Base-by-base conservation (phyloP, 2,329 filamentous ascomycete species). In the Xylaria sp. region DNA sequence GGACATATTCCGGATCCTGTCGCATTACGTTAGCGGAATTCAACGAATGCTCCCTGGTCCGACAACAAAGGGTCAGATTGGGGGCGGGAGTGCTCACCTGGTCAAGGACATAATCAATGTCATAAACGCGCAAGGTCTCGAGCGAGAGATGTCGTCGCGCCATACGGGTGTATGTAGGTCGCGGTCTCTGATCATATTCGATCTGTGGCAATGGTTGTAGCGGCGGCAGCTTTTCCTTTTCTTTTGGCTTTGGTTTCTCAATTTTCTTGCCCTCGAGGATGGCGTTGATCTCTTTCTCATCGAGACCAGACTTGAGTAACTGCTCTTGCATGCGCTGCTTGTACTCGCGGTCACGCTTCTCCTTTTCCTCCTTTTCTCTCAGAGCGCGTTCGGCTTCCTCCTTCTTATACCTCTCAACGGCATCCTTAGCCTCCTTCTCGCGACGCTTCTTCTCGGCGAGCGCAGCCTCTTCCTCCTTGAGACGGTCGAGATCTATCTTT, bases 1-100 rank as follows among this genome's bases (percentile, higher is more conserved):
- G 80, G 64, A 94, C 83, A 74, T 89, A 94, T 56, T 91, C 89
- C 20, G 88, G 86, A 75, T 94, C 90, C 84, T 89, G 72, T 55
- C 8, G 31, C 18, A 41, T 39, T 31, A 39, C 2, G 31, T 68
- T 62, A 68, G 65, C 43, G 5, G 3, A 2, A 7, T 5, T 41
- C 33, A 36, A 36, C 33, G 31, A 33, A 49, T 43, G 10, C 20
- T 46, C 25, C 3, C 51, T 31, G 36, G 20, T 28, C 31, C 4
- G 31, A 6, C 28, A 10, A 67, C 18, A 9, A 39, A 48, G 12
- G 51, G 31, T 15, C 25, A 18, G 13, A 33, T 54, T 1, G 25
- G 28, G 28, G 12, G 28, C 12, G 9, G 9, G 28, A 31, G 41
- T 39, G 78, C 86, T 79, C 80, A 90, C 88, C 69, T 79, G 68